Percentiles rank a stretch among this genome's conserved stretches.
Conservation (phyloP, 805 yeast species). For the Saturnispora sekii region DNA sequence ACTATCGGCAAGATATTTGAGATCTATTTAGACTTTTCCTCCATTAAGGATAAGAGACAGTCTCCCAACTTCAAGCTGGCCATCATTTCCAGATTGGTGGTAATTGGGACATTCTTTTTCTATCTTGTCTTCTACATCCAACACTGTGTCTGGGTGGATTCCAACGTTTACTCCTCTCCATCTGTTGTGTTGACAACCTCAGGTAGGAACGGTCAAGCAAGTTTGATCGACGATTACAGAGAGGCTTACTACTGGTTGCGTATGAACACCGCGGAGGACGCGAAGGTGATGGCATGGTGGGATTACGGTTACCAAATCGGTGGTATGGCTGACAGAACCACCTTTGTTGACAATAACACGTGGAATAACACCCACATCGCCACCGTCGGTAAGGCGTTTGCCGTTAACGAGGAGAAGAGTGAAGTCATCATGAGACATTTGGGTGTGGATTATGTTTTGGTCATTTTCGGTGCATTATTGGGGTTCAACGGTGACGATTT, state of each 20-base stretch:
- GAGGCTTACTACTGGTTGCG: slow-evolving; percentile 99
- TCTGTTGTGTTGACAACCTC: slow-evolving; percentile 87
- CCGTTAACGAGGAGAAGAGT: slow-evolving; percentile 77
- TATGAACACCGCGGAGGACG: slow-evolving; percentile 94
- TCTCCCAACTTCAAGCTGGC: slow-evolving; percentile 24
- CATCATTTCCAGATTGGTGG: slow-evolving; percentile 48
- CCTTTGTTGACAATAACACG: slow-evolving; percentile 96
- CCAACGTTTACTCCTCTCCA: slow-evolving; percentile 93
- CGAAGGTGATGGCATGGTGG: slow-evolving; percentile 99
- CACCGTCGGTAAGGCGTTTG: slow-evolving; percentile 97
- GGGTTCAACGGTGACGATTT: slow-evolving; percentile 96
- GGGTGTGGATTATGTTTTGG: slow-evolving; percentile 90
- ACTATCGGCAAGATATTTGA: slow-evolving; percentile 81
- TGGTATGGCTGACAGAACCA: slow-evolving; percentile 99
- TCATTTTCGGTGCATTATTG: slow-evolving; percentile 87
- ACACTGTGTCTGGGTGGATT: slow-evolving; percentile 97
- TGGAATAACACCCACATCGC: slow-evolving; percentile 99
- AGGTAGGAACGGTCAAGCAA: slow-evolving; percentile 75
- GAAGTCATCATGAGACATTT: slow-evolving; percentile 82
- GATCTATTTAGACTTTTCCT: slow-evolving; percentile 57
- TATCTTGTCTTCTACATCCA: slow-evolving; percentile 75
- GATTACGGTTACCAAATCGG: slow-evolving; percentile 99
- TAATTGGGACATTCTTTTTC: slow-evolving; percentile 56
- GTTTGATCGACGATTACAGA: slow-evolving; percentile 90
- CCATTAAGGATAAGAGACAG: slow-evolving; percentile 11